Evolutionary conservation across 108 stramenopile species (phyloP).

Genomic region (Ochromonas danica): DNA sequence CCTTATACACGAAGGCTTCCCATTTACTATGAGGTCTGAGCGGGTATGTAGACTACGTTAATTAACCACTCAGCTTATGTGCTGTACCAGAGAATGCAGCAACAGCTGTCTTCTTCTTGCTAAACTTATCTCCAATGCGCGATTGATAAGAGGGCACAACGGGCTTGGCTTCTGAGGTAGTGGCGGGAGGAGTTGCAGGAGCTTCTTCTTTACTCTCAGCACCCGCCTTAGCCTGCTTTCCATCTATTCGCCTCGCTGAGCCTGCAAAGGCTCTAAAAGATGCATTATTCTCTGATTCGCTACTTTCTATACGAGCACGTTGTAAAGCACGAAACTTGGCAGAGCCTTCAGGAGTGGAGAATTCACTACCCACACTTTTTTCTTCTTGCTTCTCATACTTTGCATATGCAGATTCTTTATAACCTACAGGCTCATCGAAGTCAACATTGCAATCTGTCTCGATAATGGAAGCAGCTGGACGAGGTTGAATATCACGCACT

Average conservation of each 20-base stretch:
- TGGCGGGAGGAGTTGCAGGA: background rate
- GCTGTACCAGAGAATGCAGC: constrained; percentile 21
- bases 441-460: constrained; percentile 92
- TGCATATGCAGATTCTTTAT: constrained; percentile 65
- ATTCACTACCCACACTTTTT: background rate
- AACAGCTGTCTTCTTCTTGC: constrained; percentile 25
- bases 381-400: constrained; percentile 20
- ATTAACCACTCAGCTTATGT: background rate
- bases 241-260: constrained; percentile 9
- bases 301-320: background rate
- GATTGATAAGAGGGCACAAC: constrained; percentile 5
- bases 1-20: too few relatives aligned
- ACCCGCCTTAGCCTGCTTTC: constrained; percentile 9
- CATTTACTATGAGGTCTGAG: too few relatives aligned
- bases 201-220: background rate
- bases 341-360: background rate
- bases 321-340: background rate
- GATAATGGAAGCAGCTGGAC: constrained; percentile 82
- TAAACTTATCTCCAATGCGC: constrained; percentile 21
- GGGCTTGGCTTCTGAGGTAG: background rate
- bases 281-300: background rate
- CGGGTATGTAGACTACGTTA: too few relatives aligned
- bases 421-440: constrained; percentile 89
- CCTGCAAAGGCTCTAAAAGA: constrained; percentile 31
- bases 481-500: constrained; percentile 51